These are phyloP conservation scores for Discostella pseudostelligera DNA, from an alignment of 108 stramenopile genomes.

Conservation along the genomic window DNA sequence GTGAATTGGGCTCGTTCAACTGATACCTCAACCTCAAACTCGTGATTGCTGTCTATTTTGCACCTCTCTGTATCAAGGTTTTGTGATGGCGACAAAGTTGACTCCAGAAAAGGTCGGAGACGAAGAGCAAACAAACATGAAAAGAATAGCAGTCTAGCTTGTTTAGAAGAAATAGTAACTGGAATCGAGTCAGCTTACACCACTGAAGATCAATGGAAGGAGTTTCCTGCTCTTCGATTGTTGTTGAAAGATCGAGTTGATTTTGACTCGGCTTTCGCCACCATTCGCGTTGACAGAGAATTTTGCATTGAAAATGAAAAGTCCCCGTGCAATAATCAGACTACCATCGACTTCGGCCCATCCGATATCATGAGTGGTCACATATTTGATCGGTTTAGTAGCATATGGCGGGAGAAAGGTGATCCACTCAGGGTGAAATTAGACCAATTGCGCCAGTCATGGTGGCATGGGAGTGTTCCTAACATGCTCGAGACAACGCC, in stretches of 20 bases:
- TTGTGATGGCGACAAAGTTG: slow-evolving; percentile 28
- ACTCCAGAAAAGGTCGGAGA: background rate
- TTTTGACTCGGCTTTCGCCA: slow-evolving; percentile 69
- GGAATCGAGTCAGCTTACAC: slow-evolving; percentile 52
- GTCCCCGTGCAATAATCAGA: slow-evolving; percentile 41
- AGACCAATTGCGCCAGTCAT: slow-evolving; percentile 72
- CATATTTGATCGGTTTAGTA: slow-evolving; percentile 64
- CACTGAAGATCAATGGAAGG: slow-evolving; percentile 64
- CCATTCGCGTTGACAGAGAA: slow-evolving; percentile 61
- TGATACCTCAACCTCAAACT: background rate
- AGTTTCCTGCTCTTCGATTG: slow-evolving; percentile 62
- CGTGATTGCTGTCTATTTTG: background rate
- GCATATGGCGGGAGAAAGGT: slow-evolving; percentile 68
- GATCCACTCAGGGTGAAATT: slow-evolving; percentile 66
- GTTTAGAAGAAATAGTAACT: slow-evolving; percentile 69
- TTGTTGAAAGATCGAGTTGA: slow-evolving; percentile 68
- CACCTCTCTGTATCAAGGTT: slow-evolving; percentile 15
- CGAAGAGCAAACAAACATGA: slow-evolving; percentile 14
- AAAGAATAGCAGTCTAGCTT: slow-evolving; percentile 49
- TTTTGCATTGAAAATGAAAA: slow-evolving; percentile 45
- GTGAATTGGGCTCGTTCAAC: background rate
- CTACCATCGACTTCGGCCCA: slow-evolving; percentile 20
- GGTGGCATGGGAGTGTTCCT: slow-evolving; percentile 52
- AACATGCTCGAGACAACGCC: slow-evolving; percentile 73
- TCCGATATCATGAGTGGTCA: slow-evolving; percentile 60